Evolutionary conservation across 169 alveolate genomes (phyloP), one percentile per base, ranked within the genome.

Genomic region (Cardiosporidium cionae): DNA sequence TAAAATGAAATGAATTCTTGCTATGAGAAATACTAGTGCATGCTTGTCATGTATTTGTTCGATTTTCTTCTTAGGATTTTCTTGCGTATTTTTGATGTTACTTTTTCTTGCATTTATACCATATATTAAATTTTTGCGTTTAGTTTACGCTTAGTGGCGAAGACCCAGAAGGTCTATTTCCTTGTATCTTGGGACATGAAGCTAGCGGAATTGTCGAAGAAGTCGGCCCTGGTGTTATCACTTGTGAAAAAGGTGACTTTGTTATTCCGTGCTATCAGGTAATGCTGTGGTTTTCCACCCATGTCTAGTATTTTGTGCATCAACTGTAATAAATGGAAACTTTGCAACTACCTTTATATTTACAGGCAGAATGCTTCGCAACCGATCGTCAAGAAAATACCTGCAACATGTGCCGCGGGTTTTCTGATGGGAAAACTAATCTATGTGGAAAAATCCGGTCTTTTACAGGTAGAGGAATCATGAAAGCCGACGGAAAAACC

Each of bases 101-200:
- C 67, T 7, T 58, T 7, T 7, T 58, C 35, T 3, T 32, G 3
- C 67, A 29, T 58, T 7, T 44, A 16, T 44, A 16, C n/a, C 16
- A 16, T 9, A 44, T 44, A 44, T 16, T 9, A 44, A 9, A 16
- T 16, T 16, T 44, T 16, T 16, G n/a, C 33, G 6, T 7, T 1
- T 33, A 72, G 53, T 88, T 78, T 75, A 81, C 90, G 31, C 72
- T 84, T 32, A 82, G 84, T 28, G 95, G 95, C 1, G 83, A 67
- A 23, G 95, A 90, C 72, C 87, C 93, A n/a, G 95, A 90, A 75
- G 91, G 89, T 9, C 64, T 37, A 22, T 88, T 85, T 84, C 94
- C 94, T 5, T 70, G 87, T 52, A 84, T 91, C 67, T 77, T 89
- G 29, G 96, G 96, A 32, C 92, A 89, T 65, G 96, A 91, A 84